Evolutionary conservation across 352 stramenopile genomes (phyloP).

Genomic region (Phytopythium mirpurense): DNA sequence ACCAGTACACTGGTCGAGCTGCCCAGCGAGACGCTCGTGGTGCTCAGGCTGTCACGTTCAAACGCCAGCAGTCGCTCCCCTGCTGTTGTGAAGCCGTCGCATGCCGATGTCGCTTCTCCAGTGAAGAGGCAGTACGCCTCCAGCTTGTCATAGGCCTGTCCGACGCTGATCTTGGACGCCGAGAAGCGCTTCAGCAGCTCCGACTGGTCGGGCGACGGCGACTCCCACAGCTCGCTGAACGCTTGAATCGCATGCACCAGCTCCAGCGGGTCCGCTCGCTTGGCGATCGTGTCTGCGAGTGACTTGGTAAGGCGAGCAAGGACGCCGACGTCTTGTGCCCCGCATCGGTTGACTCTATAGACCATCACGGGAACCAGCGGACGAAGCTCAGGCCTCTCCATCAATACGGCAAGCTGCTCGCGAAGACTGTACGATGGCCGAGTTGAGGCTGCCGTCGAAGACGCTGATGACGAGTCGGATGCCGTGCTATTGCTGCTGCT

Average conservation of each 20-base stretch:
- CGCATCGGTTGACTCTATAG: conserved; percentile 54
- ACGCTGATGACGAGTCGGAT: not conserved
- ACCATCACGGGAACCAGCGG: conserved; percentile 58
- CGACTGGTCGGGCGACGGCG: conserved; percentile 31
- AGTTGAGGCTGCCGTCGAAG: conserved; percentile 2
- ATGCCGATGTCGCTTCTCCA: conserved; percentile 29
- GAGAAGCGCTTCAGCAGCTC: conserved; percentile 44
- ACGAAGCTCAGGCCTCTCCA: conserved; percentile 39
- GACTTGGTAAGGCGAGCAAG: conserved; percentile 29
- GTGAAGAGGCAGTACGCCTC: conserved; percentile 62
- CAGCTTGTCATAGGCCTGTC: conserved; percentile 36
- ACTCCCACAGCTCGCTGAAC: conserved; percentile 78
- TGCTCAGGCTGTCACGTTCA: conserved; percentile 21
- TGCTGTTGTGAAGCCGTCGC: conserved; percentile 11
- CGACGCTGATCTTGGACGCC: conserved; percentile 35
- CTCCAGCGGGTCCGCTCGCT: conserved; percentile 13
- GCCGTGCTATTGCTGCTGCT: conserved; percentile 3
- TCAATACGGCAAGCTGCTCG: conserved; percentile 40
- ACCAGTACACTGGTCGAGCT: conserved; percentile 44
- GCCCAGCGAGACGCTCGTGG: conserved; percentile 22
- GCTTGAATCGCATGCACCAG: conserved; percentile 56
- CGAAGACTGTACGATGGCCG: conserved; percentile 39
- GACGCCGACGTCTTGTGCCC: conserved; percentile 31
- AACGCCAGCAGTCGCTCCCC: conserved; percentile 27
- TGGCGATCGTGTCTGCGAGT: conserved; percentile 11